Conservation (phyloP, 2,329 filamentous ascomycete genomes). For the Aureobasidium sp. region DNA sequence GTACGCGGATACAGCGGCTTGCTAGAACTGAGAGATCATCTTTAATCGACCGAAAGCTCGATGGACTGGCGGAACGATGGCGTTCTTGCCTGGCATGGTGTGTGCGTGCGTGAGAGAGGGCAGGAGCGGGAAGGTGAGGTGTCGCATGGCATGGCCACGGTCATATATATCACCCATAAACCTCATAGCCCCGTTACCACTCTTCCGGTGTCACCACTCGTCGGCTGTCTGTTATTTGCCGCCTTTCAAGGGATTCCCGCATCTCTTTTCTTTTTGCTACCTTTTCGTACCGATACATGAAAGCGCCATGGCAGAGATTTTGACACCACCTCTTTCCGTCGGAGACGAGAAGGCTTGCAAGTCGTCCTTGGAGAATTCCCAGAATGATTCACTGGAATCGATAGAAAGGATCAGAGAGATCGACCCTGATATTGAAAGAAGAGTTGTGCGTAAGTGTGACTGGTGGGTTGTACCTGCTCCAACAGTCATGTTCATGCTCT, state of each 20-base stretch:
- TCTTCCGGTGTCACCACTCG: not conserved
- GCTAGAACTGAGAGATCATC: not conserved
- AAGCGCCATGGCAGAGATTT: not conserved
- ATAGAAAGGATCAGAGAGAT: not conserved
- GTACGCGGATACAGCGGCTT: not conserved
- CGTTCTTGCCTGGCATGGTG: constrained; percentile 3
- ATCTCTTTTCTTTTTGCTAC: not conserved
- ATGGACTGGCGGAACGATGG: not conserved
- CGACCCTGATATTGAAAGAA: constrained; percentile 4
- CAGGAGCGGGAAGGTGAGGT: not conserved
- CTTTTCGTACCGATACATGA: not conserved
- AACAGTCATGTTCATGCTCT: constrained; percentile 8
- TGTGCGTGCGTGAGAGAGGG: not conserved
- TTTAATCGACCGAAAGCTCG: not conserved
- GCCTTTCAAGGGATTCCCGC: not conserved
- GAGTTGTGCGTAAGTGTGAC: constrained; percentile 10
- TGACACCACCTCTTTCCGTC: not conserved
- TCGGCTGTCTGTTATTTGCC: constrained; percentile 4
- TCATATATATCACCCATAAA: not conserved
- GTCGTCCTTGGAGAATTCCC: not conserved
- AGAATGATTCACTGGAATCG: not conserved
- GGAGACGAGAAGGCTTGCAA: constrained; percentile 2
- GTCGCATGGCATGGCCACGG: not conserved
- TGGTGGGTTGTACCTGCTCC: constrained; percentile 9
- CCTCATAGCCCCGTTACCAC: not conserved